Percentiles rank a stretch among this genome's conserved stretches.
These are phyloP conservation scores for Bremia lactucae DNA, from an alignment of 352 stramenopile genomes.

Conservation along the genomic window DNA sequence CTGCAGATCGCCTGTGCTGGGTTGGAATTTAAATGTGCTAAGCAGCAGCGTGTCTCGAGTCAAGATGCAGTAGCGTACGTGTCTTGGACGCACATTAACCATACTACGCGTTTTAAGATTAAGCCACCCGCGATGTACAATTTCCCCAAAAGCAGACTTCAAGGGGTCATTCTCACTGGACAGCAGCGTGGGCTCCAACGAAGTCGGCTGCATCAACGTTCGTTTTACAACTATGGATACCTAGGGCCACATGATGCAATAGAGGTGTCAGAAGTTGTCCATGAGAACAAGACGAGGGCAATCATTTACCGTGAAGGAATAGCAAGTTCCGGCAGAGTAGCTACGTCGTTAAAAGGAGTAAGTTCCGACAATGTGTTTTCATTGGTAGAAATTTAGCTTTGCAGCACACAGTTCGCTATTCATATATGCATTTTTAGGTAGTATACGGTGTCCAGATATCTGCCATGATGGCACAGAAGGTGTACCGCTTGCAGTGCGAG, in stretches of 20 bases:
- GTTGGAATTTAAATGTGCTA: constrained; percentile 83
- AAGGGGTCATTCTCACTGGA: constrained; percentile 43
- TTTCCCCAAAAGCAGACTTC: constrained; percentile 49
- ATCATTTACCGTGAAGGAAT: no score
- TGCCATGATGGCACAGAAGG: constrained; percentile 1
- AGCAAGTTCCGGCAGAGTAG: no score
- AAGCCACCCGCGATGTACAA: constrained; percentile 71
- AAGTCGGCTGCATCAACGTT: constrained; percentile 22
- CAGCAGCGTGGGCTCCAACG: constrained; percentile 43
- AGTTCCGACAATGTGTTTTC: no score
- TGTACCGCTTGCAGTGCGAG: constrained; percentile 1
- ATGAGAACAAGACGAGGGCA: no score
- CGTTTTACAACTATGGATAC: no score
- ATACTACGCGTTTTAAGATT: constrained; percentile 83
- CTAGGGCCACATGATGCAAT: no score
- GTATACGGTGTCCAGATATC: no score
- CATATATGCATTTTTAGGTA: no score
- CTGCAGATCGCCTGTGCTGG: constrained; percentile 52
- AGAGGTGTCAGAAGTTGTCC: no score
- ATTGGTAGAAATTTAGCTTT: no score
- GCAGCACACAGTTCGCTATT: no score
- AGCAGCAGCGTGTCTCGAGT: constrained; percentile 45
- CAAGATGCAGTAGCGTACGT: constrained; percentile 83
- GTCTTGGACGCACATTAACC: constrained; percentile 72
- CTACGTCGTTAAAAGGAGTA: no score